Evolutionary conservation across 306 rosid genomes (phyloP), one percentile per base, ranked within the genome.

Genomic region (Dicorynia guianensis): DNA sequence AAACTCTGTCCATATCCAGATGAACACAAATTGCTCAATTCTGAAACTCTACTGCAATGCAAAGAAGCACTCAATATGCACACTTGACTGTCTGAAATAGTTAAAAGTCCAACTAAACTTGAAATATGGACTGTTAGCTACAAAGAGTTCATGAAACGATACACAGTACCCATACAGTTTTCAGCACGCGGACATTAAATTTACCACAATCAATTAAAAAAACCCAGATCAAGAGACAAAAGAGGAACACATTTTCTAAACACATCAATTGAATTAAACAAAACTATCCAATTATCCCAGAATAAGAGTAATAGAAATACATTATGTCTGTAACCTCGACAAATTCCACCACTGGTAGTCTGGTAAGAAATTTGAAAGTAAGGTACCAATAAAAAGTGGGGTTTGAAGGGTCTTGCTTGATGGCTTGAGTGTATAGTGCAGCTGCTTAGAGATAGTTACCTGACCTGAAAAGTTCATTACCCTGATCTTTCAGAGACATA

Each of bases 381-480:
- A 64, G 34, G 80, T 72, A 95, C 99, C 99, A 92, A 49, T 89
- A 96, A 43, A 96, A 96, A 67, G 98, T 88, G 53, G 90, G 89
- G 76, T 92, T 96, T 1, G 91, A 83, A 42, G 97, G 93, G 86
- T 96, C 99, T 67, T 83, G 83, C 84, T 96, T 96, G 84, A 92
- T 96, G 63, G 99, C 99, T 81, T 92, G 99, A 34, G 99, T 96
- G 87, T 96, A 96, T 48, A 89, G 79, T 43, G 97, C 99, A 54
- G 99, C 98, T 68, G 98, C 99, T 86, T 90, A 92, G 71, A 92
- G 97, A 71, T 79, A 90, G 67, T 90, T 96, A 50, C 99, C 98
- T 11, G 93, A 87, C 82, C 90, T 96, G 91, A 90, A 96, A 76
- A 82, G 88, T 66, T 90, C 93, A 76, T 96, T 96, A 18, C 99